phyloP scores from a whole-genome alignment of 2,329 filamentous ascomycete species.

The Fonsecaea pugnacius region DNA sequence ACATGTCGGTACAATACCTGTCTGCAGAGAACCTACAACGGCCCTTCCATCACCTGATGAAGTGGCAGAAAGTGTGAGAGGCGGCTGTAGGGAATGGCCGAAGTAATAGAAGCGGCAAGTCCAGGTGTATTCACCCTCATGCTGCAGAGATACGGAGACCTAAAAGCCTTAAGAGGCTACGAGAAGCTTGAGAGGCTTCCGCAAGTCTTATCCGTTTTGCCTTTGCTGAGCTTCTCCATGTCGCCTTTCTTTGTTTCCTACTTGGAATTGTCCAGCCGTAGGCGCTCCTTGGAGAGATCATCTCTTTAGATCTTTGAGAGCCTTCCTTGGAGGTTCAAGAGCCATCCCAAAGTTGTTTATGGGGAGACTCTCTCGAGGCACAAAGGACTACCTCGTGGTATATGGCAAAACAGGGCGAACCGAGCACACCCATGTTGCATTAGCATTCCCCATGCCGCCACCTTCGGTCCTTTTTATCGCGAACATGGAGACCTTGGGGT shows the following conservation, averaged over 20 bases:
- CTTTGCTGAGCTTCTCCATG: no score
- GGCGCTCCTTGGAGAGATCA: not conserved
- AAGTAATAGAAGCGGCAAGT: not conserved
- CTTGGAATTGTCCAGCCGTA: not conserved
- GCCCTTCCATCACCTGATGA: not conserved
- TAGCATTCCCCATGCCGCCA: not conserved
- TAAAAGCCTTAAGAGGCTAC: no score
- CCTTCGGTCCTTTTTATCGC: not conserved
- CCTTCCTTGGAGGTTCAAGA: no score
- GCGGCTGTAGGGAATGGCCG: no score
- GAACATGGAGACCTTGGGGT: not conserved
- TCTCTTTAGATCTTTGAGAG: not conserved
- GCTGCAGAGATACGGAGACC: no score
- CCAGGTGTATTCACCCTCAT: not conserved
- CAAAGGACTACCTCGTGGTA: not conserved
- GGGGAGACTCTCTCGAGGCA: not conserved
- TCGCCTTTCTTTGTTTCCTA: not conserved
- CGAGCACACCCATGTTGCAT: not conserved
- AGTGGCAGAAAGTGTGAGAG: not conserved
- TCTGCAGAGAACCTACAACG: not conserved
- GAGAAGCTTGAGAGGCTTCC: no score
- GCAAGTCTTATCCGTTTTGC: no score
- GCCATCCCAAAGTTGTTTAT: not conserved
- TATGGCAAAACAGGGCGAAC: not conserved
- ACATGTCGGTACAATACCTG: not conserved